A percentile compares a stretch with the other conserved stretches of the same genome.
Evolutionary conservation across 805 yeast species (phyloP).

Genomic region (Kurtzmaniella cleridarum): DNA sequence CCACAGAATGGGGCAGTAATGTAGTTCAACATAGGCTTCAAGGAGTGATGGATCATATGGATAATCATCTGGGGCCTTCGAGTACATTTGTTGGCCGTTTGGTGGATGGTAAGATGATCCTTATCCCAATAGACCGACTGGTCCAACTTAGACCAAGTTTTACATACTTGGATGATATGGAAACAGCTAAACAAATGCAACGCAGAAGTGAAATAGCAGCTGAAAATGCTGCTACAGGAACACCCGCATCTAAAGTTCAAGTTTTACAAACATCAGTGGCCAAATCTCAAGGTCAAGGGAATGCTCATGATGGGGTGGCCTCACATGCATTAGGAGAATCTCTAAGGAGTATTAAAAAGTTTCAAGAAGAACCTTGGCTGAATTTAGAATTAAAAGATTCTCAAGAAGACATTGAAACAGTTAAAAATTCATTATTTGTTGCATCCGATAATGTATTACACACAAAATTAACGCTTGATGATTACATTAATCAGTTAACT

Average conservation of each 20-base stretch:
- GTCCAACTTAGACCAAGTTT: slow-evolving; percentile 81
- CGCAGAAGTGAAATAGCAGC: slow-evolving; percentile 26
- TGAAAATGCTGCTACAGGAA: slow-evolving; percentile 27
- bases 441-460: slow-evolving; percentile 13
- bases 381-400: slow-evolving; percentile 23
- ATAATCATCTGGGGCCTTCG: slow-evolving; percentile 17
- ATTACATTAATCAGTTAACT: slow-evolving; percentile 20
- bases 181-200: slow-evolving; percentile 37
- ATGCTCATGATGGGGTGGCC: slow-evolving; percentile 20
- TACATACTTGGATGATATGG: slow-evolving; percentile 64
- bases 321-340: slow-evolving; percentile 32
- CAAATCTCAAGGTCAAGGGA: slow-evolving; percentile 20
- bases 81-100: neutral
- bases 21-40: slow-evolving; percentile 57
- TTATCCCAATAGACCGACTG: slow-evolving; percentile 60
- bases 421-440: slow-evolving; percentile 13
- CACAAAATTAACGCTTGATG: slow-evolving; percentile 19
- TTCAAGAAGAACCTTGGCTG: slow-evolving; percentile 39
- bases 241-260: slow-evolving; percentile 29
- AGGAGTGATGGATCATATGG: slow-evolving; percentile 59
- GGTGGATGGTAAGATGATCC: slow-evolving; percentile 47
- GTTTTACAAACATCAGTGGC: slow-evolving; percentile 35
- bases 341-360: slow-evolving; percentile 31
- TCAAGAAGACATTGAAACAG: slow-evolving; percentile 9
- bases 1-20: slow-evolving; percentile 58